These are phyloP conservation scores for Neophaeococcomyces mojaviensis DNA, from an alignment of 2,329 filamentous ascomycete genomes.

Conservation along the genomic window DNA sequence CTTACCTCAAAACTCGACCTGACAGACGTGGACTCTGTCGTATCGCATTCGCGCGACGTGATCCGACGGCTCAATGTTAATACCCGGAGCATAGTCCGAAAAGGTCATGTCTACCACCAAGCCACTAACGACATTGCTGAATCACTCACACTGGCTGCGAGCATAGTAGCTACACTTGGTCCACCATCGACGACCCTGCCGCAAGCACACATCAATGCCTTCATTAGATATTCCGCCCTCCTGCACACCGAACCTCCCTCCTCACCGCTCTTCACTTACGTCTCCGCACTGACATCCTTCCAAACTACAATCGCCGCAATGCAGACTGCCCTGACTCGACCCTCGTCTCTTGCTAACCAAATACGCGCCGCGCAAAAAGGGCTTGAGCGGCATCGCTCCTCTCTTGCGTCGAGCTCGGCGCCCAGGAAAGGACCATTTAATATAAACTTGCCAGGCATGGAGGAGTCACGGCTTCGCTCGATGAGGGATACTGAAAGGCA, in stretches of 20 bases:
- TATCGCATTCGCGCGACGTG: constrained; percentile 82
- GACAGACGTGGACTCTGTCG: constrained; percentile 84
- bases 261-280: constrained; percentile 64
- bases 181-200: constrained; percentile 56
- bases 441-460: constrained; percentile 49
- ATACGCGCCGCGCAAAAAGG: constrained; percentile 68
- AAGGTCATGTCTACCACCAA: constrained; percentile 66
- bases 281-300: constrained; percentile 69
- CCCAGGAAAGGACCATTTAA: constrained; percentile 38
- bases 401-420: constrained; percentile 55
- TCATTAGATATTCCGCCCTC: constrained; percentile 64
- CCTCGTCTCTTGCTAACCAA: constrained; percentile 66
- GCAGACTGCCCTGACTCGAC: constrained; percentile 68
- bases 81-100: constrained; percentile 72
- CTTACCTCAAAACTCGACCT: constrained; percentile 52
- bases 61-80: constrained; percentile 77
- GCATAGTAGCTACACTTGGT: constrained; percentile 44
- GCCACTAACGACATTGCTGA: constrained; percentile 45
- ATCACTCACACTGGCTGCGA: constrained; percentile 34
- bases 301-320: constrained; percentile 78
- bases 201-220: constrained; percentile 56
- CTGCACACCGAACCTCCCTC: constrained; percentile 56
- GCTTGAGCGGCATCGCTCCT: constrained; percentile 69
- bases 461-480: constrained; percentile 75
- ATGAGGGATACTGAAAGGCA: constrained; percentile 80